Base-by-base conservation (phyloP, 306 rosid genomes). In the Oemleria cerasiformis region DNA sequence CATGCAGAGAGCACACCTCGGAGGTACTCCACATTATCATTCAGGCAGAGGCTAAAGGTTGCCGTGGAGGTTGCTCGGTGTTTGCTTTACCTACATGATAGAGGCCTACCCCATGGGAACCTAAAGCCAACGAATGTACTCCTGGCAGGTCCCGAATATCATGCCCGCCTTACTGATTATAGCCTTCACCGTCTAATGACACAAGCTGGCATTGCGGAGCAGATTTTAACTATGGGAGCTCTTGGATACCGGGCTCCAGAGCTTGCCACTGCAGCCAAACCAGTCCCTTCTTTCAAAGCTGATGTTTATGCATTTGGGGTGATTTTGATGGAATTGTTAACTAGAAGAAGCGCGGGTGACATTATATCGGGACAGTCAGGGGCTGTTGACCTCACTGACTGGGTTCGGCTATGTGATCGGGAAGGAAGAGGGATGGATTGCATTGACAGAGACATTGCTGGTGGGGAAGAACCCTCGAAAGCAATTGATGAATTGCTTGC, bases 391-490 rank as follows among this genome's bases (percentile, higher is more conserved):
- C 97, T 94, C 44, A 89, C 98, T 20, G 98, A 94, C 80, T 94
- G 98, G 98, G 98, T 94, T 73, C 88, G 96, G 75, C 85, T 91
- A 20, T 94, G 98, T 50, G 97, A 94, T 73, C 84, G 86, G 73
- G 96, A 94, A 86, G 98, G 98, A 73, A 68, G 98, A 71, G 95
- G 89, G 80, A 85, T 86, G 92, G 98, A 94, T 77, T 91, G 98
- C 77, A 77, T 91, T 43, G 98, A 94, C 88, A 78, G 96, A 79
- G 98, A 94, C 81, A 91, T 94, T 60, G 87, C 90, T 13, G 88
- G 96, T 40, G 96, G 92, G 56, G 94, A 87, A 78, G 98, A 91
- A 72, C 90, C 92, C 71, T 75, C 86, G 12, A 80, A 82, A 75
- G 92, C 87, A 67, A 91, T 94, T 97, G 97, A 89, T 21, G 89